Evolutionary conservation across 768 basidiomycete species (phyloP).

Genomic region (Tephrocybe sp.): DNA sequence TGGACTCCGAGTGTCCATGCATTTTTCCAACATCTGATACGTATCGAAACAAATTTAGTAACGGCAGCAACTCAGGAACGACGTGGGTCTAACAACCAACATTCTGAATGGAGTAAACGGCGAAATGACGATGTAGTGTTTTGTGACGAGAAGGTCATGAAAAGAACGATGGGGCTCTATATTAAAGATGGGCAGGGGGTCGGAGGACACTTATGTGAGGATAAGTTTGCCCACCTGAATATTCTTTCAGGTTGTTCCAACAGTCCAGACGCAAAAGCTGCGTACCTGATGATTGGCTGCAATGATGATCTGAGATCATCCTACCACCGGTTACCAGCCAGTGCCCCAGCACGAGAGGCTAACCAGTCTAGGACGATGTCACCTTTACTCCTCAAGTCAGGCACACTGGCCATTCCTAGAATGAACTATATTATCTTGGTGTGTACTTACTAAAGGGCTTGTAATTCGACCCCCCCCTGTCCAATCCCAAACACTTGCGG

Average conservation of each 20-base stretch:
- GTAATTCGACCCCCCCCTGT: slow-evolving; percentile 19
- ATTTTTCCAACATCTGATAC: slow-evolving; percentile 4
- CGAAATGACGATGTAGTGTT: not conserved
- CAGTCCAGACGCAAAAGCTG: not conserved
- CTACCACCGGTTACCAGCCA: slow-evolving; percentile 13
- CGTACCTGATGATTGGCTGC: slow-evolving; percentile 13
- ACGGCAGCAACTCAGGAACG: slow-evolving; percentile 13
- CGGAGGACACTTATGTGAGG: too few relatives aligned
- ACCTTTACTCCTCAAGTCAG: slow-evolving; percentile 18
- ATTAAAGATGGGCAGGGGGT: too few relatives aligned
- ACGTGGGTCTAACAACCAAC: not conserved
- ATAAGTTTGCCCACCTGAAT: not conserved
- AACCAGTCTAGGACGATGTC: slow-evolving; percentile 19
- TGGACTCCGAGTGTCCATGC: slow-evolving; percentile 2
- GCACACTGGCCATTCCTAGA: slow-evolving; percentile 21
- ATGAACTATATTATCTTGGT: slow-evolving; percentile 23
- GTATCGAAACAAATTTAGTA: too few relatives aligned
- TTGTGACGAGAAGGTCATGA: not conserved
- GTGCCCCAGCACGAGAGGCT: slow-evolving; percentile 9
- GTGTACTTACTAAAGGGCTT: slow-evolving; percentile 17
- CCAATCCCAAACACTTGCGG: slow-evolving; percentile 21
- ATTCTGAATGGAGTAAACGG: slow-evolving; percentile 9
- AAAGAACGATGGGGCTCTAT: too few relatives aligned
- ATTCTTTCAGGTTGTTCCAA: not conserved
- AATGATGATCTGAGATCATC: slow-evolving; percentile 21